Evolutionary conservation across 2,329 filamentous ascomycete genomes (phyloP), one percentile per base, ranked within the genome.

Genomic region (Trichoderma sp.): DNA sequence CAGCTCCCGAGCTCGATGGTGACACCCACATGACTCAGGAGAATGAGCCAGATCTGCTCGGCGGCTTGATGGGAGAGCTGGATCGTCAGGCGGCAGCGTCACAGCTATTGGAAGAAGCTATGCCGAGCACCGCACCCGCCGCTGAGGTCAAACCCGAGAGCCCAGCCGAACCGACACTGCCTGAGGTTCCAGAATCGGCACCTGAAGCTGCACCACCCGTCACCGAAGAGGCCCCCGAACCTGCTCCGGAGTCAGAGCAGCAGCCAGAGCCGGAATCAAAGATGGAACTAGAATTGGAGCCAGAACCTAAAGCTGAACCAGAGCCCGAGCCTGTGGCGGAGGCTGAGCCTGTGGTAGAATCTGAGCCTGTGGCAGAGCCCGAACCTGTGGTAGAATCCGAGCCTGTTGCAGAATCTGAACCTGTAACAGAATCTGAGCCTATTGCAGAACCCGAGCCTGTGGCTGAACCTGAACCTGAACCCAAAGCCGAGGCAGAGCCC

Each of bases 51-150:
- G 84, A 86, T 74, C 70, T 86, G 43, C 80, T 86, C 26, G 82
- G 81, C n/a, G 82, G 80, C n/a, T 76, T 85, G 1, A 82, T 86
- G 74, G 80, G 83, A 1, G 84, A 83, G 39, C 79, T 86, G 43
- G 82, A 85, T 70, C 80, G 82, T 36, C 83, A 85, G 71, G 77
- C 65, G 43, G 68, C 57, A 2, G 68, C 68, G 17, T 57, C 68
- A 23, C 61, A 62, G 15, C 55, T 53, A 9, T 28, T 69, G 28
- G 66, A 62, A 15, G 36, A 71, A 13, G 63, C 39, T 34, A 17
- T 61, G 23, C 20, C 39, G 4, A 65, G 34, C 11, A 26, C 30
- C 4, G 32, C 55, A 26, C 55, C 64, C 23, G 57, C 36, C 4
- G 17, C 34, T 13, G 66, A 58, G 20, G 20, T 70, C 43, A 73